Evolutionary conservation across 2,329 filamentous ascomycete genomes (phyloP).

Genomic region (Anthostomella pinea): DNA sequence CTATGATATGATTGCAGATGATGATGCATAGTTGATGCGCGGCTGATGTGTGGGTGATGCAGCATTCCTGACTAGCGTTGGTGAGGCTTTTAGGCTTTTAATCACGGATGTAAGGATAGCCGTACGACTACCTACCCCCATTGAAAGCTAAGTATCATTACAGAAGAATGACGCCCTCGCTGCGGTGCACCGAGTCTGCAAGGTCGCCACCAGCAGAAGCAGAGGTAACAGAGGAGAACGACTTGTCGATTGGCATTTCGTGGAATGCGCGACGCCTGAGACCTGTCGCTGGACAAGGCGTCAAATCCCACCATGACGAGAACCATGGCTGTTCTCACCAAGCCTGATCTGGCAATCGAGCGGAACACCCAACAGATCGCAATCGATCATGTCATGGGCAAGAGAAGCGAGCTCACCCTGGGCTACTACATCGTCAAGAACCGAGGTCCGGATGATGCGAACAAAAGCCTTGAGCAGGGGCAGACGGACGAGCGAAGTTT

Average conservation of each 20-base stretch:
- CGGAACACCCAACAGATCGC: conserved; percentile 35
- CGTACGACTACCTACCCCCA: not conserved
- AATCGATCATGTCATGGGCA: conserved; percentile 41
- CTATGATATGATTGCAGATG: too few species aligned
- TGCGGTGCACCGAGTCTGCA: conserved; percentile 15
- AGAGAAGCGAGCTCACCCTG: conserved; percentile 39
- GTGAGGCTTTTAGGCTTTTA: too few species aligned
- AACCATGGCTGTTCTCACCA: conserved; percentile 41
- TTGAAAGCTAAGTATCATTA: not conserved
- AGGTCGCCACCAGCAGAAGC: too few species aligned
- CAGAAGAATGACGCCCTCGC: conserved; percentile 21
- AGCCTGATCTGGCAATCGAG: conserved; percentile 51
- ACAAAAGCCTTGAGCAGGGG: conserved; percentile 31
- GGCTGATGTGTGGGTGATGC: too few species aligned
- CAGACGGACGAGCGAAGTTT: conserved; percentile 35
- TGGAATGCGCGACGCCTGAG: conserved; percentile 39
- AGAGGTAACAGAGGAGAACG: too few species aligned
- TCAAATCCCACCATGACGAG: conserved; percentile 29
- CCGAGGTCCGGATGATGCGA: conserved; percentile 40
- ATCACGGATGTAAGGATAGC: too few species aligned
- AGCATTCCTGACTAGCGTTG: too few species aligned
- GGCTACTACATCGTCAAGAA: conserved; percentile 51
- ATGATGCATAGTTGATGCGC: too few species aligned
- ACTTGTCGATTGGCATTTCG: conserved; percentile 21
- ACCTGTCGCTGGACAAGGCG: conserved; percentile 35